Evolutionary conservation across 2,329 filamentous ascomycete species (phyloP), one percentile per base, ranked within the genome.

Genomic region (Alternaria postmessia): DNA sequence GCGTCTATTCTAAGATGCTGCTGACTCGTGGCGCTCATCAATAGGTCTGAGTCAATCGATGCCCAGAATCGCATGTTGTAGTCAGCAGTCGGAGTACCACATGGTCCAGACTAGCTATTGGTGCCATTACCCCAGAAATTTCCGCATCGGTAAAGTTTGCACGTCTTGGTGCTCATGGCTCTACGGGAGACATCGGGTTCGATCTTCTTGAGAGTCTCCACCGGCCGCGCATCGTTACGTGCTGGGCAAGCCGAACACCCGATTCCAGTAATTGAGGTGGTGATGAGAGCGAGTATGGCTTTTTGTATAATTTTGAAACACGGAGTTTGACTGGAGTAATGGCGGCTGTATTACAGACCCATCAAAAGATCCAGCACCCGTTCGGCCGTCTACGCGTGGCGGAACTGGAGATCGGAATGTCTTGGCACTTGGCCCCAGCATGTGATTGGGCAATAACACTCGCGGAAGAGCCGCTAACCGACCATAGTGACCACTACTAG

Each of bases 401-500:
- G 57, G 43, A 30, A 30, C 22, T 53, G 61, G 62, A 20, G 55
- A 58, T 39, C 22, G 28, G 8, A 34, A 54, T 38, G 39, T 51
- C 65, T 70, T 68, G 67, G 67, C 66, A 52, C 59, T 57, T 52
- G 60, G 65, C 59, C 42, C 52, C 55, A 61, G 28, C 16, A 22
- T 66, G 57, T 60, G 48, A 59, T 69, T 67, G 62, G 64, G 59
- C 38, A 60, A 56, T 49, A 48, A 58, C 26, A 52, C 58, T 12
- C 32, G 16, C 66, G 64, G 57, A 67, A 62, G 57, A 61, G 64
- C 64, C 66, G 56, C 58, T 68, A 67, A 59, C 67, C 66, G 58
- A 44, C 52, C 55, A 63, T 46, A 38, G 46, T 49, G 30, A 41
- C 59, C 51, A 63, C 52, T 36, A 53, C 52, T 46, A 61, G 51